Evolutionary conservation across 345 rosid species (phyloP), one percentile per base, ranked within the genome.

Genomic region (Excoecaria agallocha): DNA sequence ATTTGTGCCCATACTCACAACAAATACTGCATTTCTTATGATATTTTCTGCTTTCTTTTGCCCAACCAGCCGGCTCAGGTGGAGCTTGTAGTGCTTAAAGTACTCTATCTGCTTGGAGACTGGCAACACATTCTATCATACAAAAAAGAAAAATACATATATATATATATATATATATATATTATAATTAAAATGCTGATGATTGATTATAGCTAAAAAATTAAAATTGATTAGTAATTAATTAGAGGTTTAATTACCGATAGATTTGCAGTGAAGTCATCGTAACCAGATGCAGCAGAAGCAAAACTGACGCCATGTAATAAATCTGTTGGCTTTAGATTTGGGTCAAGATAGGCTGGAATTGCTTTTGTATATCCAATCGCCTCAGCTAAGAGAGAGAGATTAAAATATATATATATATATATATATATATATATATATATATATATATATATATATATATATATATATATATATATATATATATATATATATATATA

Each of bases 251-350:
- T 55, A 55, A 55, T 19, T 82, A 93, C 98, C 0, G 93, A 89
- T 51, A 91, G 70, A 69, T 93, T 91, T 52, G 98, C 97, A 13
- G 98, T 93, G 62, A 90, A 83, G 58, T 89, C 94, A 50, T 93
- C 96, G 39, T 91, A 94, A 41, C 98, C 98, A 22, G 98, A 90
- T 81, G 84, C 98, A 22, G 98, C 94, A 12, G 98, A 94, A 57
- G 96, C 97, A 76, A 94, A 91, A 76, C 98, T 94, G 69, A 89
- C 96, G 19, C 97, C 97, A 61, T 82, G 87, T 66, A 82, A 61
- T 59, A 94, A 69, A 66, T 91, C 88, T 15, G 43, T n/a, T 61
- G 73, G 77, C 48, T 79, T 90, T 74, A 88, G 55, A 20, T 74
- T 74, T 62, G 89, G 86, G 78, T 89, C 89, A 38, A 91, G 96